Evolutionary conservation across 2,329 filamentous ascomycete species (phyloP).

Genomic region (Ceratocystis alfenasii): DNA sequence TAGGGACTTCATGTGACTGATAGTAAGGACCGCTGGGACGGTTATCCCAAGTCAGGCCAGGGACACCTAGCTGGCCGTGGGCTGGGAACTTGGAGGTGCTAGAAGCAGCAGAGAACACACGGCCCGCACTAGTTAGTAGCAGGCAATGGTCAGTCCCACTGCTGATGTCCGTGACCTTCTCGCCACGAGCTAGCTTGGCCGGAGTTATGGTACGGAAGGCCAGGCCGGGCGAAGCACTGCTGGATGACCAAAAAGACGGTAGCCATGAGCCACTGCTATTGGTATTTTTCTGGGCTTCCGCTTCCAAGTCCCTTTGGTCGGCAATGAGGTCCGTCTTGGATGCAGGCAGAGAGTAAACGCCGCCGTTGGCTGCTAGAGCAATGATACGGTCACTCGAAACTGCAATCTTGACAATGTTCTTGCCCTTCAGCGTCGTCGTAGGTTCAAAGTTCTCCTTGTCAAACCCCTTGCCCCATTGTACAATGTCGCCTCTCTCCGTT

Average conservation of each 20-base stretch:
- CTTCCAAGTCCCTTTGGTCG: slow-evolving; percentile 43
- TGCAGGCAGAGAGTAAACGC: slow-evolving; percentile 74
- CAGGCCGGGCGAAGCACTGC: slow-evolving; percentile 33
- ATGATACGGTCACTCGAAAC: slow-evolving; percentile 76
- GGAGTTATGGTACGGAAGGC: slow-evolving; percentile 66
- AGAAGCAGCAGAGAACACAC: slow-evolving; percentile 79
- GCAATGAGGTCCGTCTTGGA: slow-evolving; percentile 57
- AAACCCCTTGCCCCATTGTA: slow-evolving; percentile 83
- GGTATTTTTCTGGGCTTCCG: slow-evolving; percentile 31
- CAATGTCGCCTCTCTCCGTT: slow-evolving; percentile 71
- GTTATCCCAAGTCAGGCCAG: slow-evolving; percentile 67
- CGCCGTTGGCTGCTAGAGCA: slow-evolving; percentile 60
- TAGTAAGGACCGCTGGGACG: slow-evolving; percentile 69
- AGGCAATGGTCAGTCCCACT: slow-evolving; percentile 78
- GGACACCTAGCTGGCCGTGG: slow-evolving; percentile 76
- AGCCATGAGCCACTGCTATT: slow-evolving; percentile 48
- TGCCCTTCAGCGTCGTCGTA: slow-evolving; percentile 62
- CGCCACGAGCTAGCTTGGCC: slow-evolving; percentile 49
- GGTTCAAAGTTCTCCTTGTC: slow-evolving; percentile 53
- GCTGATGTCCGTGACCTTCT: slow-evolving; percentile 61
- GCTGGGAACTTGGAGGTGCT: slow-evolving; percentile 66
- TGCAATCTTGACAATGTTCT: slow-evolving; percentile 63
- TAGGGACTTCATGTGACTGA: slow-evolving; percentile 64
- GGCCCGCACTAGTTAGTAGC: slow-evolving; percentile 70
- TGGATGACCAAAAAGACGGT: slow-evolving; percentile 50